These are phyloP conservation scores for Trichoderma cornu-damae DNA, from an alignment of 2,329 filamentous ascomycete genomes.

Conservation along the genomic window DNA sequence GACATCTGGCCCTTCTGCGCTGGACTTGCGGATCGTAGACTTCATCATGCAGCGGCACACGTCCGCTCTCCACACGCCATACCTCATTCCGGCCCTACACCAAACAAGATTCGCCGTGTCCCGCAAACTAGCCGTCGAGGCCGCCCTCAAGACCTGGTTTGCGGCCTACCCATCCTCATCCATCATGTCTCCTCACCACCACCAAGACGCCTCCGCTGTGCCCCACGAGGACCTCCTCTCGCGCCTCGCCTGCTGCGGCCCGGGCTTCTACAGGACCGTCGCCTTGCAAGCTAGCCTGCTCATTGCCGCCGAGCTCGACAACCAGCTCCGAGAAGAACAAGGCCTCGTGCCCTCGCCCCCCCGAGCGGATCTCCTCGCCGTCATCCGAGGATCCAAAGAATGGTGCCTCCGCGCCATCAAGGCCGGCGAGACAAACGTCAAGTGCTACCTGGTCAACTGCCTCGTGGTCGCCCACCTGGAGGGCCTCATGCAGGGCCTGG, in stretches of 20 bases:
- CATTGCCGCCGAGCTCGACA: constrained; percentile 38
- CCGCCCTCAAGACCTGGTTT: constrained; percentile 43
- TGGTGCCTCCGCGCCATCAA: constrained; percentile 40
- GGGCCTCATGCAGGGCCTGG: constrained; percentile 35
- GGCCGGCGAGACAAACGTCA: constrained; percentile 51
- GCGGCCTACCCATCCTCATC: constrained; percentile 29
- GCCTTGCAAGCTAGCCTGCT: constrained; percentile 34
- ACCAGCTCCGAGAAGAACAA: constrained; percentile 39
- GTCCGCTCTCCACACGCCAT: constrained; percentile 52
- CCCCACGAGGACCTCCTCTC: constrained; percentile 30
- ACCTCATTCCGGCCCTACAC: constrained; percentile 37
- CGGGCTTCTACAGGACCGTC: constrained; percentile 39
- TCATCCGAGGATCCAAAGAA: constrained; percentile 37
- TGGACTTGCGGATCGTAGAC: constrained; percentile 44
- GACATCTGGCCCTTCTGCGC: constrained; percentile 28
- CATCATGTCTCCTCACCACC: constrained; percentile 1
- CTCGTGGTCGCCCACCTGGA: constrained; percentile 37
- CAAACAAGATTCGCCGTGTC: constrained; percentile 48
- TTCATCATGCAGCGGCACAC: constrained; percentile 51
- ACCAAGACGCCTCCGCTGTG: neutral
- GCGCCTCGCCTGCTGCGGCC: constrained; percentile 36
- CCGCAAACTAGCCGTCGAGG: constrained; percentile 44
- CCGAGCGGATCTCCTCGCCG: constrained; percentile 39
- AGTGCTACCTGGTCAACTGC: constrained; percentile 42
- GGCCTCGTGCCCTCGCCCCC: constrained; percentile 32